These are phyloP conservation scores for Serendipita sp. DNA, from an alignment of 1,284 basidiomycete genomes.

Conservation along the genomic window DNA sequence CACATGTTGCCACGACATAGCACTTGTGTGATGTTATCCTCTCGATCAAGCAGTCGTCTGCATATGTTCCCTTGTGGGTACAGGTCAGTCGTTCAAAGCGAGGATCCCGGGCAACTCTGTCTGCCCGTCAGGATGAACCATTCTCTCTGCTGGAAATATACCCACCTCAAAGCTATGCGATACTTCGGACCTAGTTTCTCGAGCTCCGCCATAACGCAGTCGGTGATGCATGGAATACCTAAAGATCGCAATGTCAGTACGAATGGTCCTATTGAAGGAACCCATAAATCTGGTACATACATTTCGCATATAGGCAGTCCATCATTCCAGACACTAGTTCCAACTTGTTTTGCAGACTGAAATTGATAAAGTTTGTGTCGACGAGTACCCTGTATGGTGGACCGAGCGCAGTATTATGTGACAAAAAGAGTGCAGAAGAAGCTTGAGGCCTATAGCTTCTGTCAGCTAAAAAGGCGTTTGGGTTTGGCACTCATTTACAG, in stretches of 20 bases:
- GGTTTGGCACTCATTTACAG: constrained; percentile 34
- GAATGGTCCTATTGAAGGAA: not conserved
- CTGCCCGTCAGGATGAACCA: not conserved
- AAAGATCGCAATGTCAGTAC: constrained; percentile 10
- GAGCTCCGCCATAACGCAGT: constrained; percentile 95
- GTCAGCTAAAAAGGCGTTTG: constrained; percentile 3
- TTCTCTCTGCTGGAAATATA: not conserved
- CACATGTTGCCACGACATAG: constrained; percentile 96
- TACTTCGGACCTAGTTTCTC: constrained; percentile 96
- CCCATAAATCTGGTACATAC: constrained; percentile 33
- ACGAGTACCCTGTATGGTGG: constrained; percentile 96
- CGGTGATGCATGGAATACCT: constrained; percentile 97
- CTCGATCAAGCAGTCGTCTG: constrained; percentile 96
- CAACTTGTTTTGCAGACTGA: constrained; percentile 94
- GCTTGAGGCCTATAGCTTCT: constrained; percentile 47
- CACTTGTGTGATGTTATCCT: constrained; percentile 90
- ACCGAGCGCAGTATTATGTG: constrained; percentile 90
- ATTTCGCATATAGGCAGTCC: constrained; percentile 99
- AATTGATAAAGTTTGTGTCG: constrained; percentile 99
- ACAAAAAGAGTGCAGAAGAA: constrained; percentile 85
- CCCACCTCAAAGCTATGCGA: constrained; percentile 78
- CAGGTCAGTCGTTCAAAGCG: constrained; percentile 90
- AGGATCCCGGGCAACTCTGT: constrained; percentile 88
- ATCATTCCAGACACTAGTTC: constrained; percentile 97
- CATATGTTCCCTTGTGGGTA: constrained; percentile 89